These are phyloP conservation scores for Pythium scleroteichum DNA, from an alignment of 352 stramenopile genomes.

Conservation along the genomic window DNA sequence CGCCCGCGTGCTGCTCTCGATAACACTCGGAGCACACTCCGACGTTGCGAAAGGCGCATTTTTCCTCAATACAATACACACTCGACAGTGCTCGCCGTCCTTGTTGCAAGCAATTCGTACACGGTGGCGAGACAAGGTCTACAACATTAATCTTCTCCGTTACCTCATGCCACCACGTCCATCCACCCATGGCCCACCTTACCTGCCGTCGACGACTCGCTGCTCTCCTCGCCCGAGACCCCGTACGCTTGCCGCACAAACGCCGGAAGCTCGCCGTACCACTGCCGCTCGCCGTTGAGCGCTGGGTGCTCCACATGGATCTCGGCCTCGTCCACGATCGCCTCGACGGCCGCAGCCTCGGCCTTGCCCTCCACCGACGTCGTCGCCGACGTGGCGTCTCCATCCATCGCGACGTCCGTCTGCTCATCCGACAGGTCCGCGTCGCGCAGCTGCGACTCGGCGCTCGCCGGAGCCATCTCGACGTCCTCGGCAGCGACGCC, in stretches of 20 bases:
- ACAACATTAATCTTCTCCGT: not conserved
- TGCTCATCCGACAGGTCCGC: not conserved
- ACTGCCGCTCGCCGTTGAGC: conserved; percentile 10
- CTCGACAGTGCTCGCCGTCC: conserved; percentile 11
- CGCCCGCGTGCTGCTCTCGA: not conserved
- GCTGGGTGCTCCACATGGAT: conserved; percentile 2
- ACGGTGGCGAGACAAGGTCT: not conserved
- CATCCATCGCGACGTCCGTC: not conserved
- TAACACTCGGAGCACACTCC: conserved; percentile 20
- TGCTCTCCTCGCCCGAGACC: not conserved
- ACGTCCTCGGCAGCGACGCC: conserved; percentile 5
- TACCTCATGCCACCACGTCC: too few relatives aligned
- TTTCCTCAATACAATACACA: conserved; percentile 14
- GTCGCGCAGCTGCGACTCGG: not conserved
- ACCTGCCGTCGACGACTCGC: not conserved
- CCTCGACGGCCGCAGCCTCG: not conserved
- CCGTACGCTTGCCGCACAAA: conserved; percentile 13
- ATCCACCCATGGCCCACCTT: not conserved
- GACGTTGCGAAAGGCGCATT: conserved; percentile 7
- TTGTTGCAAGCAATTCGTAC: not conserved
- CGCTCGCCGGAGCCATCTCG: not conserved
- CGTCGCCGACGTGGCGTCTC: not conserved
- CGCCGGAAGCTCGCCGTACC: conserved; percentile 15
- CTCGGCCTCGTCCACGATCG: not conserved
- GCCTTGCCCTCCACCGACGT: not conserved